Evolutionary conservation across 2,329 filamentous ascomycete genomes (phyloP), one percentile per base, ranked within the genome.

Genomic region (Scolecobasidium constrictum): DNA sequence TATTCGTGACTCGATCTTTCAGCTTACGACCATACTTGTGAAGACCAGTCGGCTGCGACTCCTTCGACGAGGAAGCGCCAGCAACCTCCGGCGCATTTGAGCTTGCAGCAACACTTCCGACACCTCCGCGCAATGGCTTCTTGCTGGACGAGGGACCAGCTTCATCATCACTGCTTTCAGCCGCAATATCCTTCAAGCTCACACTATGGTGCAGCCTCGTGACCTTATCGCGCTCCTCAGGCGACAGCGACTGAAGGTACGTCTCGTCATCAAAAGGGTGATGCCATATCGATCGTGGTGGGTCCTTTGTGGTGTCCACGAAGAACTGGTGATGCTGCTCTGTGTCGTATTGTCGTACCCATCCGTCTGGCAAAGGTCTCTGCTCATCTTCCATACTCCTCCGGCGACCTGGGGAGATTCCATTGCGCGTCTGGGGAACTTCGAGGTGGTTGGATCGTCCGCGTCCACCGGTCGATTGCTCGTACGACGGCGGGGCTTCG

Each of bases 381-480:
- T 62, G 56, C 50, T 77, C 73, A 49, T 79, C 76, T 61, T 79
- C 75, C 74, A 79, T 79, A 18, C 66, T 71, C n/a, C 74, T 66
- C 11, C 75, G 67, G 23, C 60, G 58, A 9, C 63, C 60, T 2
- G 67, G 61, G 0, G 74, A 70, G 34, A 78, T 77, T 42, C 68
- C 70, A 64, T 72, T 72, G 44, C 66, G 61, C 20, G 60, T 56
- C 39, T 56, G 18, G 18, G 31, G 36, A 18, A 9, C 12, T 19
- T 5, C 21, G 9, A 9, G 12, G 7, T 9, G 9, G 7, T 9
- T 9, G 12, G 36, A 19, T 38, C 12, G 15, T 9, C 36, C 36
- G 26, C 9, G 9, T n/a, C n/a, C n/a, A n/a, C 26, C 26, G 9
- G 26, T 31, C 26, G 26, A 31, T n/a, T 31, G 26, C 26, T 31